Evolutionary conservation across 768 basidiomycete species (phyloP).

Genomic region (Auricularia sp.): DNA sequence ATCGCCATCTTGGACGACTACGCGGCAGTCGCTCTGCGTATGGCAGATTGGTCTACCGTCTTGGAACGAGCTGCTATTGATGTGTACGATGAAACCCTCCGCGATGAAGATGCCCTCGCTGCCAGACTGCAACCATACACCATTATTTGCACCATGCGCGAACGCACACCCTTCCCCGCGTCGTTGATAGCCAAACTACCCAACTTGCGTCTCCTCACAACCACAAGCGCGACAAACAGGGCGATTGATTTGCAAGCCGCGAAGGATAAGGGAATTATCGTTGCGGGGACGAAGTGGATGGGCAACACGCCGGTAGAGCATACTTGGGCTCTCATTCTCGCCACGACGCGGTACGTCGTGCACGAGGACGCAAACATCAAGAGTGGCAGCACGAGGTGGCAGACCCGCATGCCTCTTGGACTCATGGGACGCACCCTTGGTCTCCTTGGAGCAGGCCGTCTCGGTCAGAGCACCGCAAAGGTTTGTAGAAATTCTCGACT

Average conservation of each 20-base stretch:
- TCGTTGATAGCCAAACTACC: slow-evolving; percentile 45
- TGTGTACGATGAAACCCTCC: slow-evolving; percentile 42
- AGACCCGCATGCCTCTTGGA: slow-evolving; percentile 39
- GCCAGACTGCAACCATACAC: slow-evolving; percentile 40
- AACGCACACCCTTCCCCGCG: slow-evolving; percentile 47
- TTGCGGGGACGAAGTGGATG: slow-evolving; percentile 37
- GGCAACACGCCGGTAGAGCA: slow-evolving; percentile 50
- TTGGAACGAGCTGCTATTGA: slow-evolving; percentile 30
- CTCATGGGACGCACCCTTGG: slow-evolving; percentile 48
- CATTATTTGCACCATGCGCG: slow-evolving; percentile 58
- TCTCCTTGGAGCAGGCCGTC: slow-evolving; percentile 49
- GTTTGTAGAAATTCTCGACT: slow-evolving; percentile 19
- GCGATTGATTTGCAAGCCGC: slow-evolving; percentile 42
- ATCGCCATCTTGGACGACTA: slow-evolving; percentile 58
- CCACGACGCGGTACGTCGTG: slow-evolving; percentile 38
- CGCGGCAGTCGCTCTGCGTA: slow-evolving; percentile 39
- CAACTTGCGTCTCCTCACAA: slow-evolving; percentile 49
- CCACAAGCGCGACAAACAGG: slow-evolving; percentile 42
- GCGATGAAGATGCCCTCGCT: slow-evolving; percentile 41
- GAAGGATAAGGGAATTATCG: slow-evolving; percentile 37
- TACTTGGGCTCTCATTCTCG: slow-evolving; percentile 55
- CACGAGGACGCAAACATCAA: slow-evolving; percentile 42
- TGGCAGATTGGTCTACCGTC: slow-evolving; percentile 45
- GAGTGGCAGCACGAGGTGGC: slow-evolving; percentile 41
- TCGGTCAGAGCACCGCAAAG: slow-evolving; percentile 44